A percentile compares a stretch with the other conserved stretches of the same genome.
These are phyloP conservation scores for Warburgia ugandensis DNA, from an alignment of 164 flowering plant genomes.

Conservation along the genomic window DNA sequence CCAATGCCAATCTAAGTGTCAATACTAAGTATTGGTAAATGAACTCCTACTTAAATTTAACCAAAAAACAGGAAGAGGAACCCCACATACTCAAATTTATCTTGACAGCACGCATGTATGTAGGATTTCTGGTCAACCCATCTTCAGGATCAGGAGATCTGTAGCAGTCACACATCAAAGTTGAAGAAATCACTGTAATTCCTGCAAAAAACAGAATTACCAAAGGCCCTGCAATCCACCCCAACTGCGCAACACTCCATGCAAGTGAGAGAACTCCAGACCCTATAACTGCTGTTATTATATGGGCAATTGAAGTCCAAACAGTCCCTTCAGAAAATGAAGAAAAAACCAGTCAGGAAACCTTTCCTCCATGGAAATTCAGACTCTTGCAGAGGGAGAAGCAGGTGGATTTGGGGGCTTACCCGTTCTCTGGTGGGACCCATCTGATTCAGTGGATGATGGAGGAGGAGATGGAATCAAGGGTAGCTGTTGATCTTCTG, in stretches of 20 bases:
- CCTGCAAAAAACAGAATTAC: constrained; percentile 27
- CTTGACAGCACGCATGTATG: constrained; percentile 36
- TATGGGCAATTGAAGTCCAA: constrained; percentile 39
- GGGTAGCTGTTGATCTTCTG: constrained; percentile 13
- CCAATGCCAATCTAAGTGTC: too few species aligned
- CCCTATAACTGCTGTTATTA: constrained; percentile 48
- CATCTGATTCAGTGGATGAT: constrained; percentile 7
- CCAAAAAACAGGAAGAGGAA: too few species aligned
- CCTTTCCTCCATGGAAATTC: background rate
- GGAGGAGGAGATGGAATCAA: constrained; percentile 12
- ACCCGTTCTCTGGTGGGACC: constrained; percentile 25
- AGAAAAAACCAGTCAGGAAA: background rate
- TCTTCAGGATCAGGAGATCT: constrained; percentile 24
- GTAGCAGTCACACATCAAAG: constrained; percentile 31
- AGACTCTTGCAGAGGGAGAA: background rate
- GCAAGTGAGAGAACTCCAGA: constrained; percentile 48
- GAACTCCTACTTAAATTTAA: background rate
- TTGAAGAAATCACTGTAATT: constrained; percentile 22
- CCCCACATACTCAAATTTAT: constrained; percentile 15
- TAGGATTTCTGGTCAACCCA: constrained; percentile 31
- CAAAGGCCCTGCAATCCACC: constrained; percentile 47
- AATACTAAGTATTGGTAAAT: too few species aligned
- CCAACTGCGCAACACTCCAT: constrained; percentile 45
- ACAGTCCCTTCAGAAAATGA: constrained; percentile 12
- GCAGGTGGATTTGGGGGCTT: too few species aligned